Evolutionary conservation across 176 grass and related monocot species (phyloP).

Genomic region (Thalia dealbata): DNA sequence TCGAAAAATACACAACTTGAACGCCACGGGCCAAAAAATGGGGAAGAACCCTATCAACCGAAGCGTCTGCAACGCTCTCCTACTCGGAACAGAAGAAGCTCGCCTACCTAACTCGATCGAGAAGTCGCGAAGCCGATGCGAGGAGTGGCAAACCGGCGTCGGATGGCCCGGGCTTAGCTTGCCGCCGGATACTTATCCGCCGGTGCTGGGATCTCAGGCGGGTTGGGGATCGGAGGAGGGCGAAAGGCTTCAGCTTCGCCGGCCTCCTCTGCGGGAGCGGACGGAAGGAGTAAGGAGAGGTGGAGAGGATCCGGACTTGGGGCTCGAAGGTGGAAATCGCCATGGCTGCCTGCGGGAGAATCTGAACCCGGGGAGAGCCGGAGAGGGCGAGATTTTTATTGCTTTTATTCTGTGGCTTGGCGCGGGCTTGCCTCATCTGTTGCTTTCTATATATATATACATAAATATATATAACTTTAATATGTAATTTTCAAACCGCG

Average conservation of each 20-base stretch:
- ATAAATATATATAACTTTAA: too few species aligned
- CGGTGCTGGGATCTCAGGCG: background rate
- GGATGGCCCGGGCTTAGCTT: background rate
- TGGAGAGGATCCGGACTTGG: background rate
- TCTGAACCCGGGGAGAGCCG: background rate
- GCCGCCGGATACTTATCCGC: background rate
- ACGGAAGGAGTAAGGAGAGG: background rate
- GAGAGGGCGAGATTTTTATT: background rate
- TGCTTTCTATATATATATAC: background rate
- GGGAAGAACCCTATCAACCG: background rate
- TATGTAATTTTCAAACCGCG: too few species aligned
- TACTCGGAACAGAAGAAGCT: background rate
- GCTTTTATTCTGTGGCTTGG: background rate
- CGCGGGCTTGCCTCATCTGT: background rate
- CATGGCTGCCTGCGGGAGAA: background rate
- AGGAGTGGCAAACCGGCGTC: background rate
- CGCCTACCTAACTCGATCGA: slow-evolving; percentile 18
- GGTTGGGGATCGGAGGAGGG: background rate
- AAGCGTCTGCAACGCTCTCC: background rate
- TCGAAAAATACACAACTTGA: background rate
- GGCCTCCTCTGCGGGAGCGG: background rate
- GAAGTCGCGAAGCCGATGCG: background rate
- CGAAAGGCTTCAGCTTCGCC: too few species aligned
- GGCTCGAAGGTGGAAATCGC: background rate
- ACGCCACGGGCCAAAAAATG: background rate